Base-by-base conservation (phyloP, 805 yeast species). In the Naumovozyma baii region DNA sequence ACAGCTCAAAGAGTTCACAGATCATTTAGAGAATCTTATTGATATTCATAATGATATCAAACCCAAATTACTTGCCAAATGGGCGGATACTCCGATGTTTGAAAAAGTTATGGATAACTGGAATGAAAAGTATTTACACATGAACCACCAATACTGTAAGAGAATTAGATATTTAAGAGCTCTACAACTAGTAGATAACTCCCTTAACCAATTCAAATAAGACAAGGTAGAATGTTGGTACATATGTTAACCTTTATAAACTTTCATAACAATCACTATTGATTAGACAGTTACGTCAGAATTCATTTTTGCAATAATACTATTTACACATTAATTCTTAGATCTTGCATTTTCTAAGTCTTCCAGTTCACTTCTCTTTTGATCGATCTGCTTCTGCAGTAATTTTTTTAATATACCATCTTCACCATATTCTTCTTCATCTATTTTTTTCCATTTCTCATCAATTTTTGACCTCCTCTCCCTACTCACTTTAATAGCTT, bases 401-500 rank as follows among this genome's bases (percentile, higher is more conserved):
- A 83, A 73, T 50, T 77, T 76, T 63, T 74, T 76, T 54, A 85
- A 68, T 45, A 81, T 76, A 9, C 73, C 74, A 49, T 80, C 78
- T 52, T 83, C 83, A 9, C 95, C 95, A 55, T 74, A 83, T 50
- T 75, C 78, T 51, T 84, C 95, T 53, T 85, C 95, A 45, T 78
- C 80, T 40, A 72, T 63, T 48, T 72, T 59, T 53, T 76, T 75
- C 73, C 80, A 75, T 50, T 70, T 74, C 41, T 66, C 66, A 36
- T 76, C 79, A 31, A 76, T 61, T 38, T 60, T 63, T 55, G 74
- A 72, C 37, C 75, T 73, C 56, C 73, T 76, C 41, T 73, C 76
- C 39, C 73, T 70, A 37, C 80, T 74, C 49, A 67, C 66, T n/a
- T 55, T 42, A 7, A 69, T 62, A 41, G 67, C 73, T 44, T 68